These are phyloP conservation scores for Malus sylvestris DNA, from an alignment of 306 rosid species.

Conservation along the genomic window DNA sequence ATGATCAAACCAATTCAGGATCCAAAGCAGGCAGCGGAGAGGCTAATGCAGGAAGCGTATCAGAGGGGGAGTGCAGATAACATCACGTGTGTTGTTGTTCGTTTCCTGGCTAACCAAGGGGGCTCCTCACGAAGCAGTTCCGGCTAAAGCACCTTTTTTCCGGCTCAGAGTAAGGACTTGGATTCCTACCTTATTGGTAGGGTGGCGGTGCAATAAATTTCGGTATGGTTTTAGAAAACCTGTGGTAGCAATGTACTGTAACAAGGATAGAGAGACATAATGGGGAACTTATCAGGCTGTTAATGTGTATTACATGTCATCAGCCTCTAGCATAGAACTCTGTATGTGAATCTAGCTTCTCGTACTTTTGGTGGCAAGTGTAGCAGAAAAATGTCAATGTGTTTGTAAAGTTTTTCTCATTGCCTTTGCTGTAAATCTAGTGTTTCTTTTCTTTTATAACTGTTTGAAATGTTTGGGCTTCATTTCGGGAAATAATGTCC, in stretches of 20 bases:
- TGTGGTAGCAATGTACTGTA: slow-evolving; percentile 40
- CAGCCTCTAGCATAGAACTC: slow-evolving; percentile 30
- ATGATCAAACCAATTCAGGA: slow-evolving; percentile 74
- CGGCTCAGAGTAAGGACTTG: slow-evolving; percentile 1
- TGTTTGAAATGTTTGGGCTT: not conserved
- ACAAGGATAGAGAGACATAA: slow-evolving; percentile 21
- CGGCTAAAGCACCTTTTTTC: slow-evolving; percentile 23
- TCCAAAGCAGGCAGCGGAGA: slow-evolving; percentile 85
- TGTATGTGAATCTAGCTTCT: slow-evolving; percentile 21
- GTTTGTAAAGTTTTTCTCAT: slow-evolving; percentile 32
- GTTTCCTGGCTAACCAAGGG: slow-evolving; percentile 65
- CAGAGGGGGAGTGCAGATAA: slow-evolving; percentile 94
- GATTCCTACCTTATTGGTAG: slow-evolving; percentile 8
- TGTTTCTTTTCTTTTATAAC: not conserved
- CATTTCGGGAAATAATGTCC: too few relatives aligned
- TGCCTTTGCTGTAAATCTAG: slow-evolving; percentile 19
- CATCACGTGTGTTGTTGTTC: slow-evolving; percentile 85
- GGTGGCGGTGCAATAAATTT: slow-evolving; percentile 23
- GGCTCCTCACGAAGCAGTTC: slow-evolving; percentile 40
- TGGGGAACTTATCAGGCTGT: slow-evolving; percentile 19
- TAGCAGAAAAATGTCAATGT: slow-evolving; percentile 28
- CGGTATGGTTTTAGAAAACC: slow-evolving; percentile 33
- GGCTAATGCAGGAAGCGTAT: slow-evolving; percentile 76
- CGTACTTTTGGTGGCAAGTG: slow-evolving; percentile 20
- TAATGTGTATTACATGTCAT: slow-evolving; percentile 1